phyloP scores from a whole-genome alignment of 345 rosid genomes.

The Abelmoschus esculentus region DNA sequence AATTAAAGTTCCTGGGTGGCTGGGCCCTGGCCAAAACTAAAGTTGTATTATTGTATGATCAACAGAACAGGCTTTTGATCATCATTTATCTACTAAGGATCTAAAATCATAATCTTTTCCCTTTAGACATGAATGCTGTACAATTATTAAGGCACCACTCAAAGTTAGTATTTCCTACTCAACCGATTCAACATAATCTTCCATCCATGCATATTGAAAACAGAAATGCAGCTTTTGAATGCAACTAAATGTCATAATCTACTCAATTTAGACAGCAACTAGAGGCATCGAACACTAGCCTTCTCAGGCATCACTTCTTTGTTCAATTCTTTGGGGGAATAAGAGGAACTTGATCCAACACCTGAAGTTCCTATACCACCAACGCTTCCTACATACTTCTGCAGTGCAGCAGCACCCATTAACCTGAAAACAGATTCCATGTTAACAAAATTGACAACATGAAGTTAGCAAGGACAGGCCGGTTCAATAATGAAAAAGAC shows the following conservation, averaged over 20 bases:
- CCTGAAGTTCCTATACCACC: conserved; percentile 99
- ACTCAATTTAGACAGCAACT: neutral
- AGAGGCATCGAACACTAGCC: conserved; percentile 37
- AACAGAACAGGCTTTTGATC: neutral
- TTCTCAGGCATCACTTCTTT: conserved; percentile 95
- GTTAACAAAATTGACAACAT: conserved; percentile 12
- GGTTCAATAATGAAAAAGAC: neutral
- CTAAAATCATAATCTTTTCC: neutral
- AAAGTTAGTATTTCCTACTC: conserved; percentile 3
- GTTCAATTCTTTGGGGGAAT: conserved; percentile 78
- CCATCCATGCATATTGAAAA: neutral
- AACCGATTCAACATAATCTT: neutral
- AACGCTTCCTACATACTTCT: conserved; percentile 84
- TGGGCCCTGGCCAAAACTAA: neutral
- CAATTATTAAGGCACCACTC: neutral
- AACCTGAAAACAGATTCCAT: conserved; percentile 47
- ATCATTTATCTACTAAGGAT: neutral
- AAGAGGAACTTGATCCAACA: conserved; percentile 94
- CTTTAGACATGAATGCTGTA: neutral
- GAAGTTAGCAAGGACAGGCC: conserved; percentile 8
- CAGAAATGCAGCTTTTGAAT: neutral
- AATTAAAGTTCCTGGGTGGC: neutral
- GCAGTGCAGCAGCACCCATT: conserved; percentile 96
- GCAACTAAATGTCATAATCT: neutral
- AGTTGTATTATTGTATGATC: neutral